Base-by-base conservation (phyloP, 2,329 filamentous ascomycete species). In the Torrubiella hemipterigena region DNA sequence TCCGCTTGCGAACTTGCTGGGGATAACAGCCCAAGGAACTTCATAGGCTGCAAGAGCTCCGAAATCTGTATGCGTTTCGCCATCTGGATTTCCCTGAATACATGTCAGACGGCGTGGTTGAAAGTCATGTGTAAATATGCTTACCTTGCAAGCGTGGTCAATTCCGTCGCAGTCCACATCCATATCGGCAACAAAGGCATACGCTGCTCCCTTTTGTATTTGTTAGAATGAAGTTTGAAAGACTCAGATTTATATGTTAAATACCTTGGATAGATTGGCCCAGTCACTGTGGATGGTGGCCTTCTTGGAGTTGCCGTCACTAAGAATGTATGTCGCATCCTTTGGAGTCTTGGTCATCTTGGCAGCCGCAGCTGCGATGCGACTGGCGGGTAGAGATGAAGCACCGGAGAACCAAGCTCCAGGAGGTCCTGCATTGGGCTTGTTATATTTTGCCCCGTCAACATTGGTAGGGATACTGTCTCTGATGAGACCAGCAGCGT, bases 221-320 rank as follows among this genome's bases (percentile, higher is more conserved):
- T 13, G 14, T 31, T 18, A 24, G 19, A 4, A 8, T 3, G n/a
- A n/a, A n/a, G n/a, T 8, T 3, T 12, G 6, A 14, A 17, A 10
- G 13, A n/a, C 7, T 8, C 11, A 29, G 8, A 7, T 20, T 20
- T 5, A 13, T 10, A 15, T 16, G 6, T 5, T 23, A 11, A 15
- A 4, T 11, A 31, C 29, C 29, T 31, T 31, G 20, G 29, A 31
- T 10, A 31, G 15, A 6, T 24, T 17, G 21, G 29, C 21, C 29
- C 29, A 31, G 29, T 31, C 29, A 16, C 29, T 31, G 21, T 31
- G 29, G 29, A 31, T 31, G 15, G 29, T 31, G 12, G 29, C 29
- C 21, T 24, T 31, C n/a, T 31, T 31, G 20, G 19, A 19, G 29
- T 31, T 31, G 21, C 25, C 29, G 29, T 31, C 25, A 22, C 29